Conservation (phyloP, 1,139 yeast genomes). For the Candida sanyaensis region DNA sequence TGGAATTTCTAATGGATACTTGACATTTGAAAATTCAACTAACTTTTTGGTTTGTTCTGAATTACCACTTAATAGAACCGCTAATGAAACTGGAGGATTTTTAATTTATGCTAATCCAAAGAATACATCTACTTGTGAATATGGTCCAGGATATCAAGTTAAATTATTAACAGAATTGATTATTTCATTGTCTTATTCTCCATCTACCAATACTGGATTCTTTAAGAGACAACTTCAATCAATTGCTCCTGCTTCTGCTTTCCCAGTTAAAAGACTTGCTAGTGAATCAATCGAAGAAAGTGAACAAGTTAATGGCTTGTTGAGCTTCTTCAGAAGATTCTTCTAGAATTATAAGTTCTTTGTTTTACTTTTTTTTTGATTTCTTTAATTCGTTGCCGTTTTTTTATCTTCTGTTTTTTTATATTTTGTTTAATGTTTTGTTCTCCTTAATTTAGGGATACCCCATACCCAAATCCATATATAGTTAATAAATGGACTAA, state of each 20-base stretch:
- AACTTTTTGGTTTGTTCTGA: constrained; percentile 38
- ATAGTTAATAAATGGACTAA: no score
- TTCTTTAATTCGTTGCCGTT: constrained; percentile 1
- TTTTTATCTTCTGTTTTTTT: neutral
- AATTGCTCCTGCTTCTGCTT: neutral
- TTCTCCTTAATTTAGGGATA: no score
- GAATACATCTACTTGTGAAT: constrained; percentile 19
- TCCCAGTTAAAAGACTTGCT: neutral
- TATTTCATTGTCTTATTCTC: constrained; percentile 10
- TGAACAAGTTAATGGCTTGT: neutral
- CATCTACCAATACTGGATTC: constrained; percentile 7
- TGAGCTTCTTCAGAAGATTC: neutral
- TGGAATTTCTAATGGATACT: constrained; percentile 29
- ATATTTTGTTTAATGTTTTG: neutral
- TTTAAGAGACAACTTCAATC: constrained; percentile 4
- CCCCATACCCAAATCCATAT: no score
- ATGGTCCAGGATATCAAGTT: constrained; percentile 20
- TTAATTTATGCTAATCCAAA: constrained; percentile 12
- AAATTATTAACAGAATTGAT: constrained; percentile 30
- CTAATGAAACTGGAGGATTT: constrained; percentile 10
- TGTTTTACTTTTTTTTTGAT: neutral
- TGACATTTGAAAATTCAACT: constrained; percentile 33
- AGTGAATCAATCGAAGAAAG: neutral
- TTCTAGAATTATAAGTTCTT: neutral
- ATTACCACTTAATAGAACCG: constrained; percentile 4